Conservation (phyloP, 192 early-diverging fungal species). For the Mortierella hygrophila region DNA sequence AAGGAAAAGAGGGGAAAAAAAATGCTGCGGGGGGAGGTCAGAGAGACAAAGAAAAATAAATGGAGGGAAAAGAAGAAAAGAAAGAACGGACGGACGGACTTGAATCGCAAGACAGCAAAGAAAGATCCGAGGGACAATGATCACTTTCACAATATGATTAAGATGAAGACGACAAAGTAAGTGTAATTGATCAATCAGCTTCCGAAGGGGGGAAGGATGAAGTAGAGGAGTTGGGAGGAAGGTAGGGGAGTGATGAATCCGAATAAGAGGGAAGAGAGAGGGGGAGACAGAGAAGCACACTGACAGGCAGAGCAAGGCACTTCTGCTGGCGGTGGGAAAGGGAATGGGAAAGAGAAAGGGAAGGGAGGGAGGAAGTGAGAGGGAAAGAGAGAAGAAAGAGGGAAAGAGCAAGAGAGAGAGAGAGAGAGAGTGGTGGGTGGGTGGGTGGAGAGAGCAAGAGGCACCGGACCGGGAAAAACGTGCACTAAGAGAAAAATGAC, state of each 20-base stretch:
- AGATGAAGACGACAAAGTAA: too few species aligned
- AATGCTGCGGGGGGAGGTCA: neutral
- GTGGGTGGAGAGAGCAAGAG: neutral
- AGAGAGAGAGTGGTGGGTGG: conserved; percentile 9
- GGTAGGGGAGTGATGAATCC: neutral
- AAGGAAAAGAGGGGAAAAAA: neutral
- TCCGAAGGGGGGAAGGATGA: neutral
- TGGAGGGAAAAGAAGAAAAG: neutral
- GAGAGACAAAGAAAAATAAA: conserved; percentile 4
- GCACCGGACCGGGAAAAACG: neutral
- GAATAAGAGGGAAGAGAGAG: neutral
- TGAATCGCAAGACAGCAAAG: neutral
- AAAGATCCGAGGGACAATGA: neutral
- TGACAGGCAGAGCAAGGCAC: neutral
- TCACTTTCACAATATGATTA: too few species aligned
- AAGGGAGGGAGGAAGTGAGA: neutral
- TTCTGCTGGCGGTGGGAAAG: neutral
- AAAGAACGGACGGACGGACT: neutral
- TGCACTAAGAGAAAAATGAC: conserved; percentile 11
- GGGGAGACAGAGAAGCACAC: neutral
- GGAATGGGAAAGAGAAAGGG: neutral
- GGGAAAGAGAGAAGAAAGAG: neutral
- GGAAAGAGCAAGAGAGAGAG: neutral
- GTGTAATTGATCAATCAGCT: too few species aligned
- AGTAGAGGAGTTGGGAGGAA: neutral